A percentile compares a stretch with the other conserved stretches of the same genome.
Conservation (phyloP, 441 rosid species). For the Theobroma grandiflorum region DNA sequence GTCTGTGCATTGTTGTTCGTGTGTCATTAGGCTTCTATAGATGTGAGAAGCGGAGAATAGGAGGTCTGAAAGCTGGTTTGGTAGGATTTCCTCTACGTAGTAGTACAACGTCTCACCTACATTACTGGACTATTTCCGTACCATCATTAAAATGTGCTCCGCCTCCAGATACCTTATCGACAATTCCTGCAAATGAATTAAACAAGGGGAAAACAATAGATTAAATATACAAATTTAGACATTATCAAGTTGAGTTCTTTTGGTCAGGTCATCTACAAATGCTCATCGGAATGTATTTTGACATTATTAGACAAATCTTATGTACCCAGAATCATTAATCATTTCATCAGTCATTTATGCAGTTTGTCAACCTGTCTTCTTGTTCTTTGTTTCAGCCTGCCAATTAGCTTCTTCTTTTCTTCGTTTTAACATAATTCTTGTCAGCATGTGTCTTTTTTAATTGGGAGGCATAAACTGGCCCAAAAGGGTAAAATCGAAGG, state of each 20-base stretch:
- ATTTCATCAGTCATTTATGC: background rate
- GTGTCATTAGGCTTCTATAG: conserved; percentile 29
- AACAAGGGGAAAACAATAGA: background rate
- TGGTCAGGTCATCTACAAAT: background rate
- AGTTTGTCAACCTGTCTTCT: too few relatives aligned
- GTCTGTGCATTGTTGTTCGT: background rate
- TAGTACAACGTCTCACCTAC: conserved; percentile 29
- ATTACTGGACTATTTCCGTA: background rate
- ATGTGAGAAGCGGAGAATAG: conserved; percentile 15
- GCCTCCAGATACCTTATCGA: background rate
- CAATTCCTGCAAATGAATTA: background rate
- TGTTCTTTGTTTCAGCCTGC: background rate
- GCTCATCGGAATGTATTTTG: background rate
- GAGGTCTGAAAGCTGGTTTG: background rate
- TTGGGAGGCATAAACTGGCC: background rate
- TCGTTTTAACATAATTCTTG: background rate
- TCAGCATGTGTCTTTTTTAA: background rate
- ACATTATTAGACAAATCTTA: background rate
- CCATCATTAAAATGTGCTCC: background rate
- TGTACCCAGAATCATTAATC: background rate
- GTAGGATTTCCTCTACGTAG: background rate
- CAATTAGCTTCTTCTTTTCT: background rate
- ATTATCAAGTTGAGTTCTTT: background rate
- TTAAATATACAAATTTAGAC: background rate
- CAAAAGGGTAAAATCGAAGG: background rate